phyloP scores from a whole-genome alignment of 2,329 filamentous ascomycete genomes.

The Penicillium sp. region DNA sequence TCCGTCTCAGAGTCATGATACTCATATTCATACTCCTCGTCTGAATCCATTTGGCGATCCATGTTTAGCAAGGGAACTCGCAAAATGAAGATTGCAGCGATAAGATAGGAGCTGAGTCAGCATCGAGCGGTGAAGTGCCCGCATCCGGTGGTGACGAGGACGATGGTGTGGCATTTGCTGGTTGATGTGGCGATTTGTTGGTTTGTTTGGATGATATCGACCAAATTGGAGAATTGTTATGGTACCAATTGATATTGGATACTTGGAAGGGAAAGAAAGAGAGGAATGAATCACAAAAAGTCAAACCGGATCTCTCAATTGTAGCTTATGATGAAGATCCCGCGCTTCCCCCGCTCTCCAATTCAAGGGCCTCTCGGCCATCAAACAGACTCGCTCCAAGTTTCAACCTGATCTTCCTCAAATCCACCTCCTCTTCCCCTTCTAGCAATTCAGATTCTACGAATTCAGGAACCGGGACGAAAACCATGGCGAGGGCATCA shows the following conservation, averaged over 20 bases:
- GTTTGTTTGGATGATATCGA: neutral
- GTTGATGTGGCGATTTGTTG: neutral
- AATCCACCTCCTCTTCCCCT: neutral
- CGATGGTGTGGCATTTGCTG: too few relatives aligned
- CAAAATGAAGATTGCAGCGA: conserved; percentile 1
- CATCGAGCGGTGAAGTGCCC: neutral
- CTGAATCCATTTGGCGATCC: conserved; percentile 32
- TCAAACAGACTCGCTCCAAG: too few relatives aligned
- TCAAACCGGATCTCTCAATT: too few relatives aligned
- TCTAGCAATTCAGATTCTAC: neutral
- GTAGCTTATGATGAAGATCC: too few relatives aligned
- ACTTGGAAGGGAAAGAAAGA: too few relatives aligned
- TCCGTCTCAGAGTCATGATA: conserved; percentile 51
- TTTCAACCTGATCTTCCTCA: neutral
- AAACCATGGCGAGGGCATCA: conserved; percentile 13
- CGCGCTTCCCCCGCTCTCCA: too few relatives aligned
- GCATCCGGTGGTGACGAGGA: neutral
- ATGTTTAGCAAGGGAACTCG: conserved; percentile 5
- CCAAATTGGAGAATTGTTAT: too few relatives aligned
- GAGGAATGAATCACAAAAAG: too few relatives aligned
- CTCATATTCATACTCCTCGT: conserved; percentile 57
- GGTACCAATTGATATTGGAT: too few relatives aligned
- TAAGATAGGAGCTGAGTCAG: conserved; percentile 13
- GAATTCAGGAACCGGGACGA: conserved; percentile 8
- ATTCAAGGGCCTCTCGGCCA: too few relatives aligned